Conservation (phyloP, 2,329 filamentous ascomycete species). For the Fusarium musae region DNA sequence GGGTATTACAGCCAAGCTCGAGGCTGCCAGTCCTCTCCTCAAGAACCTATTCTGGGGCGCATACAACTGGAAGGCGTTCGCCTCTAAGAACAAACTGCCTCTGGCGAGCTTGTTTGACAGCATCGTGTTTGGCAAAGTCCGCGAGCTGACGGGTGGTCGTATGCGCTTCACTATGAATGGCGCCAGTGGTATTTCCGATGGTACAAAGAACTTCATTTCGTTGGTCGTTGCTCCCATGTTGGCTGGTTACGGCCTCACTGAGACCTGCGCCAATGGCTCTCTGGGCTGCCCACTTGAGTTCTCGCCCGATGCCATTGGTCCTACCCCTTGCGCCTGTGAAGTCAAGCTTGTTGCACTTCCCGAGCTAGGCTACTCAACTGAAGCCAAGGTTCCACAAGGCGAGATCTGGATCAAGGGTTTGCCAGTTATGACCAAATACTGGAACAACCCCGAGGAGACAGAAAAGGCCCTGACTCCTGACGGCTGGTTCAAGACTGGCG, state of each 20-base stretch:
- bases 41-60: constrained; percentile 82
- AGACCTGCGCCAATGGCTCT: constrained; percentile 88
- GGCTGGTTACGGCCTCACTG: constrained; percentile 91
- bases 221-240: constrained; percentile 96
- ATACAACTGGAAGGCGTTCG: constrained; percentile 67
- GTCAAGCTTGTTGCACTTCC: constrained; percentile 91
- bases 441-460: constrained; percentile 87
- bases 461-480: constrained; percentile 80
- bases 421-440: constrained; percentile 81
- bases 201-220: constrained; percentile 90
- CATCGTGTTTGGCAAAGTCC: constrained; percentile 91
- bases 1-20: constrained; percentile 85
- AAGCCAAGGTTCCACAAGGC: constrained; percentile 82
- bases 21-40: constrained; percentile 74
- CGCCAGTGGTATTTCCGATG: constrained; percentile 87
- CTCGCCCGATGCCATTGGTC: constrained; percentile 80
- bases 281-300: constrained; percentile 87
- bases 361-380: constrained; percentile 85
- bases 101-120: constrained; percentile 78
- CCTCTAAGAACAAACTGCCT: constrained; percentile 69
- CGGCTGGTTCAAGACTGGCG: constrained; percentile 97
- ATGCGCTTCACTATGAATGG: constrained; percentile 94
- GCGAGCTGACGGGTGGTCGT: constrained; percentile 86
- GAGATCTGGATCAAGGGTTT: constrained; percentile 90
- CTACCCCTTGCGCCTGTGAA: constrained; percentile 81